Evolutionary conservation across 345 rosid species (phyloP).

Genomic region (Eutrema heterophyllum): DNA sequence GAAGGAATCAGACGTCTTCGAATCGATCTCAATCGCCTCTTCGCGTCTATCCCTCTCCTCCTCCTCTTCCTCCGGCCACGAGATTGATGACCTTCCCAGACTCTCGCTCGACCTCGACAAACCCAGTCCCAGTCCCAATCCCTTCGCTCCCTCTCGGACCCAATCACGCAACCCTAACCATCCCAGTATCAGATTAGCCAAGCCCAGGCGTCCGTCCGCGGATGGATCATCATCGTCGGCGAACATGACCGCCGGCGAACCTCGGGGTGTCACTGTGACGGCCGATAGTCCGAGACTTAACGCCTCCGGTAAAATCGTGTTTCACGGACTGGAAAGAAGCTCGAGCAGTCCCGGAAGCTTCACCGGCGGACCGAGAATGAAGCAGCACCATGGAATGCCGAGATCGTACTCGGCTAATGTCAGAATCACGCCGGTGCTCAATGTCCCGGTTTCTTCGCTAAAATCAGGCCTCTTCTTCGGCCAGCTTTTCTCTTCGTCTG

Average conservation of each 20-base stretch:
- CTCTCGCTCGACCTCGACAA: constrained; percentile 42
- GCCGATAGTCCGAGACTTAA: constrained; percentile 93
- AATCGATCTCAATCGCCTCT: constrained; percentile 42
- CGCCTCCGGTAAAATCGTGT: constrained; percentile 87
- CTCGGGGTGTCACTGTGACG: constrained; percentile 54
- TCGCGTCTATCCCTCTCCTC: constrained; percentile 52
- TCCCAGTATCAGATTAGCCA: constrained; percentile 31
- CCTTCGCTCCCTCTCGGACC: constrained; percentile 45
- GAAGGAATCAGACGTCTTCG: constrained; percentile 45
- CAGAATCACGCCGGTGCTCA: constrained; percentile 67
- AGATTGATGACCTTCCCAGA: constrained; percentile 40
- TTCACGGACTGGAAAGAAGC: constrained; percentile 84
- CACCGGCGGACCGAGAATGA: constrained; percentile 74
- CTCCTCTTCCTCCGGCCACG: constrained; percentile 61
- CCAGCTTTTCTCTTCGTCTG: constrained; percentile 51
- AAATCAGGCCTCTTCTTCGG: constrained; percentile 53
- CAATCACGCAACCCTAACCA: constrained; percentile 46
- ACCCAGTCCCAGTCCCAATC: constrained; percentile 36
- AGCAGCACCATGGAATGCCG: constrained; percentile 75
- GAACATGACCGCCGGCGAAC: constrained; percentile 17
- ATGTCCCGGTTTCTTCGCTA: constrained; percentile 64
- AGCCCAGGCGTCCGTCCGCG: constrained; percentile 28
- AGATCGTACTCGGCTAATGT: constrained; percentile 90
- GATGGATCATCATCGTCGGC: constrained; percentile 36
- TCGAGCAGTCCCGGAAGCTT: constrained; percentile 97